A percentile compares a stretch with the other conserved stretches of the same genome.
These are phyloP conservation scores for Daldinia grandis DNA, from an alignment of 495 filamentous ascomycete genomes.

Conservation along the genomic window DNA sequence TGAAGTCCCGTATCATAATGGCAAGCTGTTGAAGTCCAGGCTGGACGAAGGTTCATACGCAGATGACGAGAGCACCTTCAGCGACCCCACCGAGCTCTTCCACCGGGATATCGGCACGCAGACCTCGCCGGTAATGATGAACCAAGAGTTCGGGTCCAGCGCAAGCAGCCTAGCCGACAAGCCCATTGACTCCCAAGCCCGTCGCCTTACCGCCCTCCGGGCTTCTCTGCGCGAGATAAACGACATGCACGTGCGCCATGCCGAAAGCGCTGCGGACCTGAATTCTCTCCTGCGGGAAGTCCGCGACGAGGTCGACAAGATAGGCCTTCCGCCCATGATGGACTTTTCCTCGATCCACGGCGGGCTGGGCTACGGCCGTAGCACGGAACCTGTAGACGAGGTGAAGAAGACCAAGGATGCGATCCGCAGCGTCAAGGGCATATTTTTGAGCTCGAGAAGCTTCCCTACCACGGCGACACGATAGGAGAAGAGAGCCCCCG, in stretches of 20 bases:
- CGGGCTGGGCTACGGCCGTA: conserved; percentile 55
- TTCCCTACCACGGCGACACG: conserved; percentile 56
- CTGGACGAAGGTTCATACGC: conserved; percentile 35
- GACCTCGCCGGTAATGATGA: conserved; percentile 64
- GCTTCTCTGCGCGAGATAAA: conserved; percentile 63
- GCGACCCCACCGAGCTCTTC: conserved; percentile 84
- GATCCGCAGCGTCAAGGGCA: conserved; percentile 92
- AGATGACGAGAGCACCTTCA: conserved; percentile 55
- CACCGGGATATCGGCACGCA: conserved; percentile 90
- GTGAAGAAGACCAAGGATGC: conserved; percentile 80
- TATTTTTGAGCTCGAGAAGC: conserved; percentile 79
- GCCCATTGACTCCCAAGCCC: conserved; percentile 50
- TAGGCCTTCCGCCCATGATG: conserved; percentile 49
- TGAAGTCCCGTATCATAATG: conserved; percentile 51
- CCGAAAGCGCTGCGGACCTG: conserved; percentile 50
- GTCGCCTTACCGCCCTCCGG: conserved; percentile 46
- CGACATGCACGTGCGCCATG: conserved; percentile 52
- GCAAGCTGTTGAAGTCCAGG: conserved; percentile 26
- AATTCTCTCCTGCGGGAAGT: conserved; percentile 57
- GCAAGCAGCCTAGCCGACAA: conserved; percentile 53
- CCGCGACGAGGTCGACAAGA: conserved; percentile 55
- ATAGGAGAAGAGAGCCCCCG: conserved; percentile 30
- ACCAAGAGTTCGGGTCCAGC: conserved; percentile 44
- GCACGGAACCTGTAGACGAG: conserved; percentile 72
- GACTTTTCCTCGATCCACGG: conserved; percentile 44